phyloP scores from a whole-genome alignment of 2,329 filamentous ascomycete species.

The Neocucurbitaria cava region DNA sequence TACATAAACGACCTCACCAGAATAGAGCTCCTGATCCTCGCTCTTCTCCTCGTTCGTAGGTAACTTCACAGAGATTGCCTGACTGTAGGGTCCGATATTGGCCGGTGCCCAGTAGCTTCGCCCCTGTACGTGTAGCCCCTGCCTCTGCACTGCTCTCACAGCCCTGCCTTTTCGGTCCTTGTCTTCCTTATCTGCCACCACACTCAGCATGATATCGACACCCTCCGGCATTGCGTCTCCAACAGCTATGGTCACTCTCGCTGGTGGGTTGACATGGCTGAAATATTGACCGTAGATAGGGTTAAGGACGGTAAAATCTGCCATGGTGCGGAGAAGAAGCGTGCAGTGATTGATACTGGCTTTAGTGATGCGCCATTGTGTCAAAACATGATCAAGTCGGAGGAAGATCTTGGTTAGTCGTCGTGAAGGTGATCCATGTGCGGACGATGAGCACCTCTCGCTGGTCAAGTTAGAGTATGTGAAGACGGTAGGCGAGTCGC shows the following conservation, averaged over 20 bases:
- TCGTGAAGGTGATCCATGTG: constrained; percentile 11
- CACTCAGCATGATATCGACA: constrained; percentile 67
- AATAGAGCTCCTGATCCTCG: constrained; percentile 19
- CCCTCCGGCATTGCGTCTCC: constrained; percentile 69
- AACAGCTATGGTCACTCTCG: constrained; percentile 82
- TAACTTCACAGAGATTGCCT: constrained; percentile 70
- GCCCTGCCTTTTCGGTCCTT: constrained; percentile 28
- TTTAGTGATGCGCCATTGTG: constrained; percentile 31
- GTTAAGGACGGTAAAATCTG: constrained; percentile 79
- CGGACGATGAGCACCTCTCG: constrained; percentile 4
- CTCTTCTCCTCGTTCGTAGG: constrained; percentile 26
- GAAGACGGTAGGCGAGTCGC: constrained; percentile 52
- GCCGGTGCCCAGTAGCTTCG: constrained; percentile 97
- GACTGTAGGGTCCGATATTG: constrained; percentile 96
- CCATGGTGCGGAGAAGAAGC: constrained; percentile 79
- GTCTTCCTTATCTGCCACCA: constrained; percentile 48
- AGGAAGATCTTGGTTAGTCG: constrained; percentile 52
- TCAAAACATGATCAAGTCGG: constrained; percentile 38
- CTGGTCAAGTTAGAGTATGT: constrained; percentile 52
- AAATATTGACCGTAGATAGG: constrained; percentile 78
- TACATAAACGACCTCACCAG: constrained; percentile 64
- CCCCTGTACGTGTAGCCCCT: constrained; percentile 85
- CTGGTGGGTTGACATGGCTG: constrained; percentile 78
- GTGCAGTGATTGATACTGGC: constrained; percentile 54
- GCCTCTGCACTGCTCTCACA: constrained; percentile 28